phyloP scores from a whole-genome alignment of 805 yeast genomes.

The Metschnikowia picachoensis region DNA sequence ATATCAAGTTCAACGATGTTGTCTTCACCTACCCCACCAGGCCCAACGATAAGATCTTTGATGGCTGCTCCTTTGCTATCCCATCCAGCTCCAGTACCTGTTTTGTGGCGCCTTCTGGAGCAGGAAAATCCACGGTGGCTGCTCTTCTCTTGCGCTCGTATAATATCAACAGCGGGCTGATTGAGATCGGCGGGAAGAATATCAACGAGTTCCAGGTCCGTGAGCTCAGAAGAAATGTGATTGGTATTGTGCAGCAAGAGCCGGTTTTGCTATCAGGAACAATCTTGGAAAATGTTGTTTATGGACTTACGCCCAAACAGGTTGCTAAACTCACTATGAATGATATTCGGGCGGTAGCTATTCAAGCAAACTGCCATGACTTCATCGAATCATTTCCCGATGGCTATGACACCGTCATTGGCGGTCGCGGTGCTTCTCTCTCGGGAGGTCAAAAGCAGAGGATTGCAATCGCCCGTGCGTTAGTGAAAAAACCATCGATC shows the following conservation, averaged over 20 bases:
- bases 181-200: constrained; percentile 49
- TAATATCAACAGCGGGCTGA: constrained; percentile 45
- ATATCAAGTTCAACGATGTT: constrained; percentile 37
- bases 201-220: constrained; percentile 46
- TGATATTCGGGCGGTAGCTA: constrained; percentile 41
- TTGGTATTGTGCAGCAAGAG: constrained; percentile 62
- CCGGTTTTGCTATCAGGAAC: constrained; percentile 56
- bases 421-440: constrained; percentile 52
- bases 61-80: constrained; percentile 36
- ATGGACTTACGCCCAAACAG: constrained; percentile 43
- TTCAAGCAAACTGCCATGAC: constrained; percentile 56
- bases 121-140: constrained; percentile 60
- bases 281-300: constrained; percentile 51
- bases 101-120: constrained; percentile 56
- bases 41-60: constrained; percentile 32
- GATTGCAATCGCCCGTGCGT: constrained; percentile 70
- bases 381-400: constrained; percentile 55
- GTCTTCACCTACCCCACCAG: constrained; percentile 41
- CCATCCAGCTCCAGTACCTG: constrained; percentile 36
- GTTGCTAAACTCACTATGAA: constrained; percentile 36
- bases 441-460: constrained; percentile 80
- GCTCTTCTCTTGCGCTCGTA: constrained; percentile 51
- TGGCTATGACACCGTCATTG: constrained; percentile 55
- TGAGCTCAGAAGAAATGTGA: constrained; percentile 43
- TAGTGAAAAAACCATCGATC: constrained; percentile 61